phyloP scores from a whole-genome alignment of 1,139 yeast genomes.

The Lodderomyces margitis region DNA sequence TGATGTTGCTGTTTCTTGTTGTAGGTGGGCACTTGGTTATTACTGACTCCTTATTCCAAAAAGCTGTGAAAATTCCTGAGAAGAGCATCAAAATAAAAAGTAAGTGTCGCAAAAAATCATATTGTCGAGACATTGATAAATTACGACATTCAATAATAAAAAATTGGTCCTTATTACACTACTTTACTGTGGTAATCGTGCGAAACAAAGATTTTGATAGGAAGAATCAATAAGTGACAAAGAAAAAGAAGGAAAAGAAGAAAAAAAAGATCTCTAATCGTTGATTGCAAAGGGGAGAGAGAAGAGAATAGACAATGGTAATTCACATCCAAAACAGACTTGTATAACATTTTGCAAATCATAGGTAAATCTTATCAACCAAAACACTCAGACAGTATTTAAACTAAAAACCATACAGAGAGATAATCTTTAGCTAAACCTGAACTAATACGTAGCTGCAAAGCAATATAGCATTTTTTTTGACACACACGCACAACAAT shows the following conservation, averaged over 20 bases:
- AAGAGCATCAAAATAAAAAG: neutral
- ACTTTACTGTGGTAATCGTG: neutral
- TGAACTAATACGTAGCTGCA: no score
- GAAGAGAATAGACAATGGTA: neutral
- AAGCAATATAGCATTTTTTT: neutral
- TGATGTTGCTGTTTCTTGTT: no score
- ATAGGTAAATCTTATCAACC: neutral
- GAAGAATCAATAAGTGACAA: no score
- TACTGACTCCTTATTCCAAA: no score
- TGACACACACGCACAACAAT: no score
- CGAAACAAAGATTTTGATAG: neutral
- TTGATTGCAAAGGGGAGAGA: constrained; percentile 2
- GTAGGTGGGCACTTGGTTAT: no score
- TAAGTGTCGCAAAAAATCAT: neutral
- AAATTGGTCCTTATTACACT: neutral
- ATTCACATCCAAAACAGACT: neutral
- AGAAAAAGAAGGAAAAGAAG: no score
- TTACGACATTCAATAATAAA: neutral
- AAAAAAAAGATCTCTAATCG: neutral
- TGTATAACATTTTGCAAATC: neutral
- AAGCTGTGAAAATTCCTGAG: neutral
- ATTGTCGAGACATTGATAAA: neutral
- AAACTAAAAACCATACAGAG: neutral
- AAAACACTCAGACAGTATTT: neutral
- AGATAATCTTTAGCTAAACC: no score